Percentiles rank a stretch among this genome's conserved stretches.
Conservation (phyloP, 495 filamentous ascomycete genomes). For the Sporormia fimetaria region DNA sequence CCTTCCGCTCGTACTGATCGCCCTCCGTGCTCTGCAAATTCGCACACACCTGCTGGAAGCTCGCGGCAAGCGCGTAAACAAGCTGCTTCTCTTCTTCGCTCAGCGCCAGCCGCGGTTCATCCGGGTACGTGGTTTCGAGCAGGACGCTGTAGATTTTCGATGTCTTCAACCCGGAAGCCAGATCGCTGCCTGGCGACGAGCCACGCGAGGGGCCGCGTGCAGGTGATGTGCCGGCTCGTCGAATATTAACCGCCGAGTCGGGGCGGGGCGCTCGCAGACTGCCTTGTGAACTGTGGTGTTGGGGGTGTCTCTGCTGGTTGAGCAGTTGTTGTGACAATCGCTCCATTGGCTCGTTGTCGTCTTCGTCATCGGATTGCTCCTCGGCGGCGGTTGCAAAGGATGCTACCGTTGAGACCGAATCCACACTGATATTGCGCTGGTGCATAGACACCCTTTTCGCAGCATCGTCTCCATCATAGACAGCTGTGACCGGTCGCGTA, state of each 20-base stretch:
- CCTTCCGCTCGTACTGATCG: slow-evolving; percentile 47
- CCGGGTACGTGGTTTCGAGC: slow-evolving; percentile 39
- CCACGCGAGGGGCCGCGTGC: slow-evolving; percentile 6
- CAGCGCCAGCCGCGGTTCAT: slow-evolving; percentile 40
- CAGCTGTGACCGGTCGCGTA: slow-evolving; percentile 35
- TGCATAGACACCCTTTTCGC: slow-evolving; percentile 28
- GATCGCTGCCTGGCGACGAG: slow-evolving; percentile 28
- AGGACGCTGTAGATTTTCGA: slow-evolving; percentile 22
- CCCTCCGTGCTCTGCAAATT: slow-evolving; percentile 52
- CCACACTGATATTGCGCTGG: slow-evolving; percentile 48
- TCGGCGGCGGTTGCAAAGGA: slow-evolving; percentile 80
- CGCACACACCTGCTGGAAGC: slow-evolving; percentile 55
- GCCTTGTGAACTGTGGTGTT: background rate
- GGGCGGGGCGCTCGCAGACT: slow-evolving; percentile 3
- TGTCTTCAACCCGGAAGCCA: slow-evolving; percentile 23
- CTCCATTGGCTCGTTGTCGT: slow-evolving; percentile 29
- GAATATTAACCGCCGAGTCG: slow-evolving; percentile 31
- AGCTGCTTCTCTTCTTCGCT: slow-evolving; percentile 41
- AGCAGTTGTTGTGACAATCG: slow-evolving; percentile 17
- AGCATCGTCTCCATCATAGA: slow-evolving; percentile 1
- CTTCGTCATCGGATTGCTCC: slow-evolving; percentile 35
- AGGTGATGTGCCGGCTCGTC: slow-evolving; percentile 3
- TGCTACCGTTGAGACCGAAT: slow-evolving; percentile 63
- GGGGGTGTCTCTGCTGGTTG: background rate
- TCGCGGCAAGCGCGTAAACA: slow-evolving; percentile 64